Percentiles rank a stretch among this genome's conserved stretches.
Conservation (phyloP, 1,139 yeast genomes). For the Yamadazyma membranifaciens region DNA sequence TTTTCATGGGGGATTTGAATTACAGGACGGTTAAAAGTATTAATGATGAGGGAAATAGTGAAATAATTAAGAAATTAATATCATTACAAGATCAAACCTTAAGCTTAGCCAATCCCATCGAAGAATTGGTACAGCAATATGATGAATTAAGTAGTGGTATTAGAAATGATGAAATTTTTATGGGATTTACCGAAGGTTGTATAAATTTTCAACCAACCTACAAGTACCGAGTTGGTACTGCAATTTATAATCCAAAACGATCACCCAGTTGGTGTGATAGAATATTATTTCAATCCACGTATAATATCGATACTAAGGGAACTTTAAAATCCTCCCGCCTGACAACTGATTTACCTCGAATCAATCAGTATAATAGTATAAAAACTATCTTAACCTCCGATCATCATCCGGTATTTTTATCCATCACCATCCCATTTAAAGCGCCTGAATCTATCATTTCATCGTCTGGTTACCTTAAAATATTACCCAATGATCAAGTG, state of each 20-base stretch:
- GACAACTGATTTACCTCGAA: conserved; percentile 20
- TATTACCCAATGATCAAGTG: conserved; percentile 28
- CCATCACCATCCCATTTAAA: conserved; percentile 38
- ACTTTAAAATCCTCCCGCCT: neutral
- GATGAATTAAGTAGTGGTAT: conserved; percentile 63
- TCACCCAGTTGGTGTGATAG: conserved; percentile 92
- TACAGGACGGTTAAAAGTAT: conserved; percentile 54
- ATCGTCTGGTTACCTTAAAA: conserved; percentile 40
- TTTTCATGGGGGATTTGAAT: conserved; percentile 82
- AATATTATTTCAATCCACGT: conserved; percentile 56
- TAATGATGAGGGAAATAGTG: conserved; percentile 1
- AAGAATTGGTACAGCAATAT: conserved; percentile 26
- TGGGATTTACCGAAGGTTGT: conserved; percentile 63
- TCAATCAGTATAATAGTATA: conserved; percentile 42
- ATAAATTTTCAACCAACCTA: conserved; percentile 74
- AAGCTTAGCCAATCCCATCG: conserved; percentile 14
- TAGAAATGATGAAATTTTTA: conserved; percentile 45
- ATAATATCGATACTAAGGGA: conserved; percentile 19
- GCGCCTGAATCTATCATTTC: conserved; percentile 46
- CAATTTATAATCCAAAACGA: conserved; percentile 56
- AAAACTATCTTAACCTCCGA: conserved; percentile 34
- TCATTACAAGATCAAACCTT: conserved; percentile 25
- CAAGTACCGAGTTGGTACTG: conserved; percentile 55
- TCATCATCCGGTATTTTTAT: conserved; percentile 46
- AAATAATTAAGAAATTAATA: conserved; percentile 19